A percentile compares a stretch with the other conserved stretches of the same genome.
Evolutionary conservation across 495 filamentous ascomycete genomes (phyloP).

Genomic region (Penicillium coffeae): DNA sequence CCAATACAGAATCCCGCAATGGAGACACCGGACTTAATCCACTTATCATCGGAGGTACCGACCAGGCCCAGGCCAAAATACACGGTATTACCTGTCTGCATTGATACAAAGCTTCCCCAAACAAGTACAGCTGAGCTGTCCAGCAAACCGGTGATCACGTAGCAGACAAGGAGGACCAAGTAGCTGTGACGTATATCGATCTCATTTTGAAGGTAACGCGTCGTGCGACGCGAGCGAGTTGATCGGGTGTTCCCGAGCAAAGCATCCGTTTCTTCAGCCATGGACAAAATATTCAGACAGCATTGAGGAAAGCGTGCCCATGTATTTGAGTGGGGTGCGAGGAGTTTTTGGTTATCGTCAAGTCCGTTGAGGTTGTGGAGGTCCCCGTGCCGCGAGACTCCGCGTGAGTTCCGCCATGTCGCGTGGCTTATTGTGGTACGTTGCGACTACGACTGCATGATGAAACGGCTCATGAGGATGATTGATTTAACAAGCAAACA

Average conservation of each 20-base stretch:
- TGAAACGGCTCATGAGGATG: too few relatives aligned
- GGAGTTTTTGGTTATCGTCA: too few relatives aligned
- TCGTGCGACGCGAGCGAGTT: conserved; percentile 7
- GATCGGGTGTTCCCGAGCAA: not conserved
- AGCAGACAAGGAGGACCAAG: conserved; percentile 60
- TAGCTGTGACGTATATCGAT: conserved; percentile 56
- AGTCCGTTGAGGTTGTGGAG: too few relatives aligned
- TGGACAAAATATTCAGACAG: not conserved
- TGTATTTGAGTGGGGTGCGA: too few relatives aligned
- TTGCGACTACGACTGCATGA: too few relatives aligned
- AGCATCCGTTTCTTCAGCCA: not conserved
- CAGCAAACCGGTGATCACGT: conserved; percentile 68
- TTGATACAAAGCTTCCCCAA: conserved; percentile 74
- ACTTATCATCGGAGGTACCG: conserved; percentile 40
- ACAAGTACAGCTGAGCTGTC: conserved; percentile 68
- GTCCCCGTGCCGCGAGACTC: too few relatives aligned
- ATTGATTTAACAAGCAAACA: too few relatives aligned
- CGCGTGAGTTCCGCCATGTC: too few relatives aligned
- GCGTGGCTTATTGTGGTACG: too few relatives aligned
- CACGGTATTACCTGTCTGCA: conserved; percentile 80
- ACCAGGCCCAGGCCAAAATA: conserved; percentile 66
- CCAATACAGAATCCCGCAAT: conserved; percentile 65
- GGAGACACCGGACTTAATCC: conserved; percentile 63
- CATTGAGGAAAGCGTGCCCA: too few relatives aligned
- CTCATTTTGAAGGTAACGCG: conserved; percentile 42